Conservation (phyloP, 164 flowering plant species). For the Vitis vinifera region DNA sequence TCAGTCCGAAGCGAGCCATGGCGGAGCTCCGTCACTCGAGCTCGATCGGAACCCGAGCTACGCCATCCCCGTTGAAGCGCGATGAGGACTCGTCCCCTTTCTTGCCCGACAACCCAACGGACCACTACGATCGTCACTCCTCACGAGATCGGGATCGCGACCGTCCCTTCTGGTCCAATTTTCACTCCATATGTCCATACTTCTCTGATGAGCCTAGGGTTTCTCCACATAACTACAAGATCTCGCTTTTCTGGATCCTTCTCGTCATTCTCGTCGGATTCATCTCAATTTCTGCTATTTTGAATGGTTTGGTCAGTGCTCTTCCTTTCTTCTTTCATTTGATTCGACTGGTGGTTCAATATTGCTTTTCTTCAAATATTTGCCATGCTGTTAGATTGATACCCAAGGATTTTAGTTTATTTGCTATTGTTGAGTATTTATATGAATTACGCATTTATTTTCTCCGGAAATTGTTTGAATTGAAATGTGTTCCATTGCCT, state of each 20-base stretch:
- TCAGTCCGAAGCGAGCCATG: constrained; percentile 64
- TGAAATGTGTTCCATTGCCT: too few relatives aligned
- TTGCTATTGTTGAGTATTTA: too few relatives aligned
- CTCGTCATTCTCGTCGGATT: constrained; percentile 40
- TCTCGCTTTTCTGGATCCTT: constrained; percentile 42
- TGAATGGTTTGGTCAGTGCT: constrained; percentile 47
- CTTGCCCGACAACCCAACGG: constrained; percentile 32
- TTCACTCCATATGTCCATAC: constrained; percentile 23
- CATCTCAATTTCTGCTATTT: constrained; percentile 52
- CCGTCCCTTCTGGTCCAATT: constrained; percentile 37
- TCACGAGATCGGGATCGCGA: constrained; percentile 5
- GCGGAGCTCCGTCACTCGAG: constrained; percentile 91
- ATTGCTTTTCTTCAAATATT: too few relatives aligned
- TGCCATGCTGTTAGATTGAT: too few relatives aligned
- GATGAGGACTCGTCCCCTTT: constrained; percentile 59
- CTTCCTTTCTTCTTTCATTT: not conserved
- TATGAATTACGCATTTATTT: too few relatives aligned
- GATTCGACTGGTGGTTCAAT: not conserved
- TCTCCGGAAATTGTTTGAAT: too few relatives aligned
- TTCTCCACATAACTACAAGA: constrained; percentile 38
- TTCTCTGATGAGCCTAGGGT: constrained; percentile 57
- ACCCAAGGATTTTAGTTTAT: too few relatives aligned
- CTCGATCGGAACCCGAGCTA: constrained; percentile 64
- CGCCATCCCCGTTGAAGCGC: constrained; percentile 72
- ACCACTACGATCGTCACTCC: constrained; percentile 29